These are phyloP conservation scores for Rhododendron ferrugineum DNA, from an alignment of 148 eudicot species.

Conservation along the genomic window DNA sequence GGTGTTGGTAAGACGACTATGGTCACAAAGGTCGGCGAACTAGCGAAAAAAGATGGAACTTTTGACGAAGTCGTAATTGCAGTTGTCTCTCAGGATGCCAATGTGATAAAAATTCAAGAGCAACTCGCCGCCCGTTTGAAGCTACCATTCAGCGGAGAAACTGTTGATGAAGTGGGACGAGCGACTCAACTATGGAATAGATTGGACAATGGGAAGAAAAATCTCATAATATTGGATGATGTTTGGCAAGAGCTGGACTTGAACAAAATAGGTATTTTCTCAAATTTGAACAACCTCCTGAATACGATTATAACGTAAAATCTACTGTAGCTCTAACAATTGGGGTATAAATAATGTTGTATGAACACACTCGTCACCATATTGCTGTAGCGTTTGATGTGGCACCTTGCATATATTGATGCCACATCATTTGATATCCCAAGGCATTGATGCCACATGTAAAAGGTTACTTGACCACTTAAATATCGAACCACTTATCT, in stretches of 20 bases:
- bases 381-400: no score
- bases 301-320: no score
- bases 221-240: neutral
- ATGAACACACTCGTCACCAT: no score
- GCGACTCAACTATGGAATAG: neutral
- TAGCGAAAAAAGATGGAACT: neutral
- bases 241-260: neutral
- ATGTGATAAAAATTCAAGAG: neutral
- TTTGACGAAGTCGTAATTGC: neutral
- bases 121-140: neutral
- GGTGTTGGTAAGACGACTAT: constrained; percentile 3
- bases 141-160: neutral
- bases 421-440: neutral
- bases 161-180: neutral
- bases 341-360: no score
- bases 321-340: no score
- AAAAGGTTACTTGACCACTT: no score
- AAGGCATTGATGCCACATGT: neutral
- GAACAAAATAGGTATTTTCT: neutral
- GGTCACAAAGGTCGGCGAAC: neutral
- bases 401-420: no score
- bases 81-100: neutral
- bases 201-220: neutral
- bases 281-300: no score
- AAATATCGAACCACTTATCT: no score